These are phyloP conservation scores for Crithidia brevicula DNA, from an alignment of 208 protist species.

Conservation along the genomic window DNA sequence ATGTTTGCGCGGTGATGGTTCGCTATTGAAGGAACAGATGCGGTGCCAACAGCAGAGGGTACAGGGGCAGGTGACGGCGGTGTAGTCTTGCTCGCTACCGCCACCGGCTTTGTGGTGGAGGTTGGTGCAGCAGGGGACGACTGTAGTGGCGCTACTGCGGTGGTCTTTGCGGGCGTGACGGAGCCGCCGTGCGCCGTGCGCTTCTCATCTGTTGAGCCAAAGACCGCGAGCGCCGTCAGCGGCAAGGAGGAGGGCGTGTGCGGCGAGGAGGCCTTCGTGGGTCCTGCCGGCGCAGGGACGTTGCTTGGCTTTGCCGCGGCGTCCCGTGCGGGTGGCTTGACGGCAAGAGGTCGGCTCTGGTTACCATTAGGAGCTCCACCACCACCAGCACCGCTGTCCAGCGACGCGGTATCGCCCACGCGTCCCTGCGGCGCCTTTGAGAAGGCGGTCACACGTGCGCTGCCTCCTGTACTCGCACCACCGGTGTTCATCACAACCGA, in stretches of 20 bases:
- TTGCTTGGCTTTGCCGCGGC: background rate
- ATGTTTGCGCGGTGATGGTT: too few species aligned
- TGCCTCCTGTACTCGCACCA: too few species aligned
- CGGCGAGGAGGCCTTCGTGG: background rate
- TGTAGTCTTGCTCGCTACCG: background rate
- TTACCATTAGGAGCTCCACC: background rate
- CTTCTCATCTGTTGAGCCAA: slow-evolving; percentile 5
- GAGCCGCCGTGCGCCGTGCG: background rate
- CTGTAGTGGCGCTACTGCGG: background rate
- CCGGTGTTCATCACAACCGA: background rate
- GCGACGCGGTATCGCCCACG: background rate
- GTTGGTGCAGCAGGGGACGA: background rate
- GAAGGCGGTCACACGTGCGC: background rate
- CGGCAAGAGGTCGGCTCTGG: background rate
- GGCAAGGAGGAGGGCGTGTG: background rate
- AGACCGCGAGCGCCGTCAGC: slow-evolving; percentile 15
- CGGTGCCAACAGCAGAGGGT: too few species aligned
- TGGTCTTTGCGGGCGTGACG: background rate
- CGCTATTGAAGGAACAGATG: too few species aligned
- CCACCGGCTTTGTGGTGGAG: background rate
- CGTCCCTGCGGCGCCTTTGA: background rate
- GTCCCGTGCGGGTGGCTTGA: background rate
- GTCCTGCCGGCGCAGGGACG: background rate
- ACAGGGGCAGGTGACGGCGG: slow-evolving; percentile 1
- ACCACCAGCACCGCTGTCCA: background rate